phyloP scores from a whole-genome alignment of 108 stramenopile species.

The Cyclotella baltica region DNA sequence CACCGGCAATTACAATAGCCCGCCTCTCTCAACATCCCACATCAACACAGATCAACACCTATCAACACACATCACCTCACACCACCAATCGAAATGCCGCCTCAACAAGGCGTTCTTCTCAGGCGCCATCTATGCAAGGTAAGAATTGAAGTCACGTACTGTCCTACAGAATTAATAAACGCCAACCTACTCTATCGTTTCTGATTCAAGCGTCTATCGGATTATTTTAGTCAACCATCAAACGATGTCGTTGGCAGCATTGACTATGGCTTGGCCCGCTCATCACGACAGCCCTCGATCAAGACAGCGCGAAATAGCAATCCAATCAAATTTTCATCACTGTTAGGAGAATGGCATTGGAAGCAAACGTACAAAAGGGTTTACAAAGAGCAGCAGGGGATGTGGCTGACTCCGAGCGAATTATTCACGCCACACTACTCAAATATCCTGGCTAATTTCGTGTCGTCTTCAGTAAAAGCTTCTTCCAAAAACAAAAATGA shows the following conservation, averaged over 20 bases:
- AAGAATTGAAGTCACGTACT: background rate
- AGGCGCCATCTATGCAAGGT: conserved; percentile 10
- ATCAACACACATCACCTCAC: background rate
- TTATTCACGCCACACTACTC: conserved; percentile 82
- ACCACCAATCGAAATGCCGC: background rate
- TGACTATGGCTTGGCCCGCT: conserved; percentile 8
- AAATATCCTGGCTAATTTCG: conserved; percentile 74
- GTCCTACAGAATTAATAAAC: background rate
- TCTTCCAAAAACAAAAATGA: conserved; percentile 17
- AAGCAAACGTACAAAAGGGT: conserved; percentile 52
- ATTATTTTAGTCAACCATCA: conserved; percentile 54
- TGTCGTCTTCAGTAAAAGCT: conserved; percentile 41
- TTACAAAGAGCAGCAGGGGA: conserved; percentile 75
- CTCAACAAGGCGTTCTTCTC: background rate
- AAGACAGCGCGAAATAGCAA: background rate
- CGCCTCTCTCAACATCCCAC: background rate
- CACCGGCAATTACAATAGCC: background rate
- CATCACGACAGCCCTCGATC: background rate
- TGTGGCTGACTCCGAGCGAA: conserved; percentile 90
- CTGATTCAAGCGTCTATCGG: conserved; percentile 42
- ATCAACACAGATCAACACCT: background rate
- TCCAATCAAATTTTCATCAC: conserved; percentile 54
- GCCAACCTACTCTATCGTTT: conserved; percentile 25
- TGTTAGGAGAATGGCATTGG: conserved; percentile 86
- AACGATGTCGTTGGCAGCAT: conserved; percentile 51